Evolutionary conservation across 1,284 basidiomycete genomes (phyloP), one percentile per base, ranked within the genome.

Genomic region (Boletus sp.): DNA sequence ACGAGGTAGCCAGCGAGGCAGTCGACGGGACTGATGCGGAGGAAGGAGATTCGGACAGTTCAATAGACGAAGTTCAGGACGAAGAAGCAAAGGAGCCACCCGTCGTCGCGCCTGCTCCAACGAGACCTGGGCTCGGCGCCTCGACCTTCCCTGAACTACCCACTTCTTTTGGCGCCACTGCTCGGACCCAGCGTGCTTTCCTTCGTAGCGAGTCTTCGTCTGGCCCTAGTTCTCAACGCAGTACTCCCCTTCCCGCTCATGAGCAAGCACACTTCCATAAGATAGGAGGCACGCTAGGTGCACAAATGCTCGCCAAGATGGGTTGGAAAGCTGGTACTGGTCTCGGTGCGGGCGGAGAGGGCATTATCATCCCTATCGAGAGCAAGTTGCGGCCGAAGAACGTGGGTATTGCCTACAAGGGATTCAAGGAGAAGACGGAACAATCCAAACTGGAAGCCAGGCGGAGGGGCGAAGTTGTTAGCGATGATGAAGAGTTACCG

Each of bases 221-320:
- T 10, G 56, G 49, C 19, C 58, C 60, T 5, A 66, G 76, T 7
- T 71, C 79, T 3, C 62, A 73, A 45, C 66, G 78, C 4, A 68
- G 71, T 2, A 73, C 75, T 3, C 71, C 74, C 2, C 76, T 96
- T 19, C 80, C 78, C 7, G 69, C 78, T 2, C 58, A 74, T 14
- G 94, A 97, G 57, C 73, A 76, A 46, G 72, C 75, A 13, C 93
- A 96, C 60, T 93, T 97, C 65, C 76, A 71, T 57, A 90, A 88
- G 57, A 75, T 96, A 9, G 74, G 80, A 25, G 77, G 81, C 19
- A 76, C 84, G 0, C 86, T 92, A 54, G 94, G 92, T 58, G 86
- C 92, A 9, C 82, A 84, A 46, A 81, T 97, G 78, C 79, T 98
- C n/a, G 79, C 82, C 34, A 95, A 93, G 70, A 92, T 94, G 84